Evolutionary conservation across 495 filamentous ascomycete species (phyloP), one percentile per base, ranked within the genome.

Genomic region (Neurospora intermedia): DNA sequence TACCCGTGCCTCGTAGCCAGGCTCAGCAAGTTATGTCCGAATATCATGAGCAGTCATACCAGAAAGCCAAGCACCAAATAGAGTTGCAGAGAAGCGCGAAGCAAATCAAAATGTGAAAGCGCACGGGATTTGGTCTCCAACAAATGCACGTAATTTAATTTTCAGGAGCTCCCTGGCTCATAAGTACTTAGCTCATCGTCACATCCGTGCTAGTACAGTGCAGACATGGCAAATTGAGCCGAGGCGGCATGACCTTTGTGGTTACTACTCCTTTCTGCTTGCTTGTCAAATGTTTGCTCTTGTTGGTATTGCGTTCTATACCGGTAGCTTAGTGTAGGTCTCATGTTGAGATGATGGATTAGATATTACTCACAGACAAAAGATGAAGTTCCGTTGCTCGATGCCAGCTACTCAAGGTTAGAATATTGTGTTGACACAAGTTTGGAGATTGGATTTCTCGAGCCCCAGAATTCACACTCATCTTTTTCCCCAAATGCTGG

Each of bases 381-480:
- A 1, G 27, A 38, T 18, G 7, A 31, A 18, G 15, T 66, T 15
- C 23, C 15, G 10, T 66, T 59, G 48, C 20, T 38, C 27, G 27
- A 66, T 27, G 35, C 27, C 27, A 66, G 23, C 23, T n/a, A 69
- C 39, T 15, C 20, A 38, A 18, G 16, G 11, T 31, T 70, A 31
- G n/a, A 20, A 11, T 39, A 38, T 39, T 48, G 27, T 16, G 31
- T 69, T 35, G 40, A 69, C 31, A 39, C 39, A 45, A 35, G 5
- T 27, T 59, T 72, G 13, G 27, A 59, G 70, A 72, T 72, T 72
- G 70, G 70, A 72, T 35, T 20, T 13, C 70, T 71, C 70, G 18
- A 59, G 31, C 43, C 43, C 70, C 45, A 72, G 54, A 72, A 35
- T 59, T 72, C 54, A 35, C 70, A 59, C 70, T 35, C 43, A 41